Evolutionary conservation across 306 rosid species (phyloP).

Genomic region (Pterocarpus santalinus): DNA sequence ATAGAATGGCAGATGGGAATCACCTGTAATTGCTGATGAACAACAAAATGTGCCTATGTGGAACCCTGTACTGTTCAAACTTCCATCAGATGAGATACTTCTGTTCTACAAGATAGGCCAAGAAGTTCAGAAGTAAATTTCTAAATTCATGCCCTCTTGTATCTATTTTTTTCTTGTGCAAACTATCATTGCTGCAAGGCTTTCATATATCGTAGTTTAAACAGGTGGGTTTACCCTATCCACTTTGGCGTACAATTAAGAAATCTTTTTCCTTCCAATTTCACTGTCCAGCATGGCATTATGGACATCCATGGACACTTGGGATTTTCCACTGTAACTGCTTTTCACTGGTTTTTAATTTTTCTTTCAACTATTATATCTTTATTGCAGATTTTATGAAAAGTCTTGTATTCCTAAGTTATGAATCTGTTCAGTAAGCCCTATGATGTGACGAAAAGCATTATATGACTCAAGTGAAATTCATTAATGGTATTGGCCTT

Average conservation of each 20-base stretch:
- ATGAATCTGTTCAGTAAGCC: constrained; percentile 13
- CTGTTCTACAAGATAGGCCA: constrained; percentile 87
- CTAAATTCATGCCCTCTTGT: constrained; percentile 24
- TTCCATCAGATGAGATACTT: constrained; percentile 86
- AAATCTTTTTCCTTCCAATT: neutral
- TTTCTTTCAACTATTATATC: constrained; percentile 22
- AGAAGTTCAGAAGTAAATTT: constrained; percentile 82
- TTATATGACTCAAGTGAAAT: constrained; percentile 24
- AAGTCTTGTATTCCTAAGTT: neutral
- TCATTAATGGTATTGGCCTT: constrained; percentile 22
- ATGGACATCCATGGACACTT: constrained; percentile 2
- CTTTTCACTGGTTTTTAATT: neutral
- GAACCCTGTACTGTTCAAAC: constrained; percentile 91
- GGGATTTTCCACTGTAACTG: constrained; percentile 16
- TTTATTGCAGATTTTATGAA: constrained; percentile 14
- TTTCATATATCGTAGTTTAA: neutral
- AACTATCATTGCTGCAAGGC: constrained; percentile 8
- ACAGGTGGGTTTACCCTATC: neutral
- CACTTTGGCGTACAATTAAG: constrained; percentile 1
- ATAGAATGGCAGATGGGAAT: constrained; percentile 80
- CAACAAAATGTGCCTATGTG: constrained; percentile 85
- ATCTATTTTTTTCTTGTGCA: constrained; percentile 20
- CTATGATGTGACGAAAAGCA: constrained; percentile 20
- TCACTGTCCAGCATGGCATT: constrained; percentile 9
- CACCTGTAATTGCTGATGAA: constrained; percentile 79